These are phyloP conservation scores for Aspergillus affinis DNA, from an alignment of 495 filamentous ascomycete genomes.

Conservation along the genomic window DNA sequence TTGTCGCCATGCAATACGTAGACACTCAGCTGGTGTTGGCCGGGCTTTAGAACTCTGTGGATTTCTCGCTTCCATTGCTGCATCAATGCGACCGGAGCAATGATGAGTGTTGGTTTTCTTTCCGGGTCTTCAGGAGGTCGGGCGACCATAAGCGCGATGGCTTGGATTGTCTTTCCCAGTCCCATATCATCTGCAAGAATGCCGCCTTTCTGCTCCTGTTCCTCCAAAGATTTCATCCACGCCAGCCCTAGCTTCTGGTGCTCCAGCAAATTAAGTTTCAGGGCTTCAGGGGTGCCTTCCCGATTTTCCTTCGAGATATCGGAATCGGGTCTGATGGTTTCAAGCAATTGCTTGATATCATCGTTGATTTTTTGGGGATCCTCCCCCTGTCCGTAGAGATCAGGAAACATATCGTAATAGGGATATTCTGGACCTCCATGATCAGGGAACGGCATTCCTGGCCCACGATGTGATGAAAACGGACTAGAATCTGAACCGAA, in stretches of 20 bases:
- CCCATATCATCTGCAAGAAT: conserved; percentile 95
- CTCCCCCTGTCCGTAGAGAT: conserved; percentile 27
- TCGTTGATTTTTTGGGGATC: conserved; percentile 60
- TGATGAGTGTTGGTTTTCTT: conserved; percentile 79
- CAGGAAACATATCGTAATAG: conserved; percentile 8
- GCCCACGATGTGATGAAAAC: not conserved
- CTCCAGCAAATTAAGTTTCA: conserved; percentile 70
- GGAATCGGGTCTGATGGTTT: conserved; percentile 72
- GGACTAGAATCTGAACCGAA: conserved; percentile 5
- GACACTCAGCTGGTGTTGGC: conserved; percentile 59
- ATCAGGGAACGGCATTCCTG: not conserved
- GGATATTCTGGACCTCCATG: not conserved
- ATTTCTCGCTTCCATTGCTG: conserved; percentile 92
- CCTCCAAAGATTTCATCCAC: conserved; percentile 84
- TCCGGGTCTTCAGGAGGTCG: conserved; percentile 60
- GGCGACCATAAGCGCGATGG: conserved; percentile 80
- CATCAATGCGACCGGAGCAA: conserved; percentile 83
- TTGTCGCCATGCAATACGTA: conserved; percentile 65
- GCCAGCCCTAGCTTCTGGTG: conserved; percentile 82
- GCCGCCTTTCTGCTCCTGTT: conserved; percentile 73
- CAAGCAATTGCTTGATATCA: conserved; percentile 66
- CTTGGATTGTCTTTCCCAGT: conserved; percentile 90
- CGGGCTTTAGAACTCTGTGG: conserved; percentile 61
- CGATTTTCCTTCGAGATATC: conserved; percentile 63
- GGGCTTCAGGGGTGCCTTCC: conserved; percentile 70